These are phyloP conservation scores for Danielia reshetovae DNA, from an alignment of 805 yeast species.

Conservation along the genomic window DNA sequence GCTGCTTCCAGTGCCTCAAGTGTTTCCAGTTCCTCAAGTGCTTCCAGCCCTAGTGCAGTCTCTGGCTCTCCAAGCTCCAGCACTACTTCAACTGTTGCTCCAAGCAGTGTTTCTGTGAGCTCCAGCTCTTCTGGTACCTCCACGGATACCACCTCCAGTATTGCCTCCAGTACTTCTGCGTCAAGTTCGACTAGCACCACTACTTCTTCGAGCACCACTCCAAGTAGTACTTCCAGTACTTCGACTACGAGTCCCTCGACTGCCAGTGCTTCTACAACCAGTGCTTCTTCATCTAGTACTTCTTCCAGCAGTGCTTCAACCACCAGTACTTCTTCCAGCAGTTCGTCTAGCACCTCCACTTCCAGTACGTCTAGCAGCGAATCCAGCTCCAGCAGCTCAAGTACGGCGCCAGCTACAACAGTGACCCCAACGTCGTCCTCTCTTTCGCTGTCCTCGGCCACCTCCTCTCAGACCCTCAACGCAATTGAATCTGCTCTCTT, in stretches of 20 bases:
- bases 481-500: conserved; percentile 29
- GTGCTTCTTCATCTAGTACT: conserved; percentile 14
- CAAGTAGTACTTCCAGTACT: conserved; percentile 1
- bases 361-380: background rate
- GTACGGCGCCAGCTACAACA: conserved; percentile 1
- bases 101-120: too few species aligned
- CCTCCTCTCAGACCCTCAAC: conserved; percentile 7
- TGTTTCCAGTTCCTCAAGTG: background rate
- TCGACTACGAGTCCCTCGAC: conserved; percentile 8
- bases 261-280: conserved; percentile 15
- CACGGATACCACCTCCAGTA: background rate
- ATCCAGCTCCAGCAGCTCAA: background rate
- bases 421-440: conserved; percentile 3
- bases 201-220: background rate
- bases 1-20: conserved; percentile 16
- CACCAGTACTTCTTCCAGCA: background rate
- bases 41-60: too few species aligned
- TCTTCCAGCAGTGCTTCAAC: background rate
- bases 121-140: background rate
- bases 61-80: too few species aligned
- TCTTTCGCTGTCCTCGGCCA: conserved; percentile 2
- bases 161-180: background rate
- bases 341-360: background rate
- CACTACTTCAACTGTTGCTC: too few species aligned
- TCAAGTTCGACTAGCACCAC: background rate